These are phyloP conservation scores for Peronospora belbahrii DNA, from an alignment of 352 stramenopile species.

Conservation along the genomic window DNA sequence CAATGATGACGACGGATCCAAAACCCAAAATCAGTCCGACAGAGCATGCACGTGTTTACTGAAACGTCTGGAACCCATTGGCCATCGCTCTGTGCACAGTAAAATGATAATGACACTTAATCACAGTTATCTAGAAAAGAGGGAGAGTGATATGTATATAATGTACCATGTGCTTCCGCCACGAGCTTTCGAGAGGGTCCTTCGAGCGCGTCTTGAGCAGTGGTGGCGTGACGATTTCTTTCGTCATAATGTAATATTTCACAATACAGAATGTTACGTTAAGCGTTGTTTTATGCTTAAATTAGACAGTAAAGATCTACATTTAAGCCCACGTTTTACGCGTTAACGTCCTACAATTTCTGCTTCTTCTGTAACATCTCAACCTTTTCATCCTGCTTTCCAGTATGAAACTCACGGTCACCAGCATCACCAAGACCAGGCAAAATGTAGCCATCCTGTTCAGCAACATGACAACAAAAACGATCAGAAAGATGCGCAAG, in stretches of 20 bases:
- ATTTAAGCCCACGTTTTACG: too few relatives aligned
- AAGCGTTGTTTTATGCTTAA: not conserved
- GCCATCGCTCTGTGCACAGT: slow-evolving; percentile 48
- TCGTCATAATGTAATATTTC: slow-evolving; percentile 22
- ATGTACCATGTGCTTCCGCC: slow-evolving; percentile 76
- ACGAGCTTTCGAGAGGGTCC: slow-evolving; percentile 82
- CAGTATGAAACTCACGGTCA: slow-evolving; percentile 80
- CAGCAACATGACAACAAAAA: slow-evolving; percentile 5
- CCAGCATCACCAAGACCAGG: slow-evolving; percentile 76
- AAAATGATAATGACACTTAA: slow-evolving; percentile 6
- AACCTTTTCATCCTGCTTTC: slow-evolving; percentile 36
- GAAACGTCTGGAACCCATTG: slow-evolving; percentile 83
- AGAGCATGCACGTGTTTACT: slow-evolving; percentile 76
- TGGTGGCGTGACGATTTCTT: slow-evolving; percentile 28
- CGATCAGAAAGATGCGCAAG: slow-evolving; percentile 16
- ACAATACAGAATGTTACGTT: not conserved
- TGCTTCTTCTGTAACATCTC: slow-evolving; percentile 43
- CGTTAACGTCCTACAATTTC: slow-evolving; percentile 28
- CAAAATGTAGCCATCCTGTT: slow-evolving; percentile 71
- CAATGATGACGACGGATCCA: slow-evolving; percentile 87
- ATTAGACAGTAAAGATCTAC: not conserved
- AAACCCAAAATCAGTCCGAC: slow-evolving; percentile 74
- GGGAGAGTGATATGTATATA: not conserved
- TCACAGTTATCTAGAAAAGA: not conserved
- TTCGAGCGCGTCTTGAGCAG: slow-evolving; percentile 68